phyloP scores from a whole-genome alignment of 2,329 filamentous ascomycete species.

The Penicillium sp. region DNA sequence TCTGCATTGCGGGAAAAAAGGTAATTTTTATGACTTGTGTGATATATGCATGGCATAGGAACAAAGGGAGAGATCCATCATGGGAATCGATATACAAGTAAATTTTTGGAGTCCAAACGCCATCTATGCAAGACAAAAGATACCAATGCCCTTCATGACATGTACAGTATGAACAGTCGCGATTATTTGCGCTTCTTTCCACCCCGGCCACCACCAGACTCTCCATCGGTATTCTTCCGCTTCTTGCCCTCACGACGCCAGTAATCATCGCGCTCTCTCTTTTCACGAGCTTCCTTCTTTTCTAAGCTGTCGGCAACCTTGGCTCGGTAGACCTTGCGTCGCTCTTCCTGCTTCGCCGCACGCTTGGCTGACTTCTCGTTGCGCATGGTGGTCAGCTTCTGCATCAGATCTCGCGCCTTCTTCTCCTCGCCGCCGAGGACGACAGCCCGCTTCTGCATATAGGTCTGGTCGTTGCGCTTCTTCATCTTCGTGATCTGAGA shows the following conservation, averaged over 20 bases:
- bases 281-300: constrained; percentile 83
- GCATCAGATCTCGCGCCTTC: constrained; percentile 81
- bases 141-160: constrained; percentile 13
- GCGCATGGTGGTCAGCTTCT: constrained; percentile 84
- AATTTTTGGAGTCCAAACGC: constrained; percentile 23
- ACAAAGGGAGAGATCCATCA: neutral
- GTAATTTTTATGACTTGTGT: neutral
- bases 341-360: constrained; percentile 81
- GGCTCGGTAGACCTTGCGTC: constrained; percentile 73
- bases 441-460: constrained; percentile 95
- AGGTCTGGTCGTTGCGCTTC: constrained; percentile 76
- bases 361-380: constrained; percentile 89
- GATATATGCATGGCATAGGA: neutral
- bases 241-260: constrained; percentile 90
- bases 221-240: constrained; percentile 57
- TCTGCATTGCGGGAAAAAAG: no score
- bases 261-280: constrained; percentile 86
- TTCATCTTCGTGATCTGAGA: constrained; percentile 82
- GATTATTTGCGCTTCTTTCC: constrained; percentile 46
- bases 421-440: constrained; percentile 82
- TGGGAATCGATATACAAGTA: constrained; percentile 13
- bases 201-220: constrained; percentile 44
- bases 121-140: constrained; percentile 22
- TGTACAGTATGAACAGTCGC: constrained; percentile 13
- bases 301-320: constrained; percentile 79